Conservation (phyloP, 176 grass and related monocot species). For the Eleusine coracana region DNA sequence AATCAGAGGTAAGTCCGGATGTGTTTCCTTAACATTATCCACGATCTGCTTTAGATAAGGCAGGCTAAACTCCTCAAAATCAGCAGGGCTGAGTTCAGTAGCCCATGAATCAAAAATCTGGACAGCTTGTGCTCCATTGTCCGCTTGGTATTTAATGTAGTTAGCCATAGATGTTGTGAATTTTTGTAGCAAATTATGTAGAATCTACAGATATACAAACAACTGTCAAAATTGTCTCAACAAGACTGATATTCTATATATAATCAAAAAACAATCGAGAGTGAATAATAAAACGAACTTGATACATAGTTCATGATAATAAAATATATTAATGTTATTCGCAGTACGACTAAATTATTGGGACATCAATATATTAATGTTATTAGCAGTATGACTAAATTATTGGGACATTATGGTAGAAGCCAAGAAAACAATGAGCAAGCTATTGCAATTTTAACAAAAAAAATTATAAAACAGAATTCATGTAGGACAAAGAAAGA, state of each 20-base stretch:
- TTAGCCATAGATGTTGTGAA: conserved; percentile 78
- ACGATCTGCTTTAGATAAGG: conserved; percentile 93
- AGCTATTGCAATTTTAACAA: conserved; percentile 5
- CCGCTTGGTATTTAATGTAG: conserved; percentile 93
- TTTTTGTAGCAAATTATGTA: conserved; percentile 86
- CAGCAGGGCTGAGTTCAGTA: conserved; percentile 88
- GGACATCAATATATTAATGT: neutral
- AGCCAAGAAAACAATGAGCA: conserved; percentile 26
- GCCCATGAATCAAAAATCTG: conserved; percentile 99
- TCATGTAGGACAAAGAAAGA: conserved; percentile 9
- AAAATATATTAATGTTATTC: neutral
- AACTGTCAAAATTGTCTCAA: conserved; percentile 5
- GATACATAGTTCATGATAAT: neutral
- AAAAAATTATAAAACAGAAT: conserved; percentile 14
- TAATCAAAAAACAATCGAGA: neutral
- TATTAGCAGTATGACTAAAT: neutral
- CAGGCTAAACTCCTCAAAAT: conserved; percentile 96
- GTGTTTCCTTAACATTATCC: conserved; percentile 74
- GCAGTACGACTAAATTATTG: neutral
- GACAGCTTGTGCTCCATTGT: conserved; percentile 88
- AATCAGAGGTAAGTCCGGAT: conserved; percentile 91
- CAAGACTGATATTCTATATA: neutral
- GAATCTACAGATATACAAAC: conserved; percentile 61
- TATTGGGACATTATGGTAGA: conserved; percentile 22
- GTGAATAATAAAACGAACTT: conserved; percentile 6